Percentiles rank a stretch among this genome's conserved stretches.
Conservation (phyloP, 208 protist genomes). For the Leishmania lainsoni region DNA sequence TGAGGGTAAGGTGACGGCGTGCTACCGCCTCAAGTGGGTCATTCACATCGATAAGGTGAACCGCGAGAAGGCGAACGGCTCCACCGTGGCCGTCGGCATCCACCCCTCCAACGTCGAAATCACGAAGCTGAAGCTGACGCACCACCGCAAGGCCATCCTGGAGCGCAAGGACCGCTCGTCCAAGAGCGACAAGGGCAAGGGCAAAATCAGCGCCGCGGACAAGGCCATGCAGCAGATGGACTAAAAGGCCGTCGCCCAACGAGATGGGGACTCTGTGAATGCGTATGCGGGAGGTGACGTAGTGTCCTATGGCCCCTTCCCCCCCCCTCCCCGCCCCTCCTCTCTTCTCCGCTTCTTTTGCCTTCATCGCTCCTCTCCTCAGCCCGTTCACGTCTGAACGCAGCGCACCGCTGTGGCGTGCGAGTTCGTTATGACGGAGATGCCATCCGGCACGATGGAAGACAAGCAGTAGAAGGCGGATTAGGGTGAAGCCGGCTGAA, state of each 20-base stretch:
- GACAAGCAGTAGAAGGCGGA: background rate
- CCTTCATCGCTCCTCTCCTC: background rate
- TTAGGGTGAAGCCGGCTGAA: background rate
- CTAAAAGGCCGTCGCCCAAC: conserved; percentile 37
- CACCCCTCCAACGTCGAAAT: conserved; percentile 99
- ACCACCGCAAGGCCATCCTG: conserved; percentile 97
- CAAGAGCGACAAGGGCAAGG: conserved; percentile 93
- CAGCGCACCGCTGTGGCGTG: background rate
- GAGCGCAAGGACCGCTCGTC: conserved; percentile 92
- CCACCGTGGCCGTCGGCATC: conserved; percentile 94
- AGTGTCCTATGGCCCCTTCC: background rate
- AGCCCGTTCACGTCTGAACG: background rate
- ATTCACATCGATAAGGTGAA: conserved; percentile 99
- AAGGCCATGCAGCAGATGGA: conserved; percentile 95
- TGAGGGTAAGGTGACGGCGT: conserved; percentile 96
- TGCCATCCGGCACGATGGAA: background rate
- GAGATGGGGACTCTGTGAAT: background rate
- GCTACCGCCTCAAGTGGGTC: conserved; percentile 99
- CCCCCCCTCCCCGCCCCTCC: background rate
- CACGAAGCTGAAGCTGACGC: conserved; percentile 99
- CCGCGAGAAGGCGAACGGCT: conserved; percentile 97
- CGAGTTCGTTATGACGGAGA: background rate
- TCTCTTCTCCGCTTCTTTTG: background rate
- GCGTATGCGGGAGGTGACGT: background rate
- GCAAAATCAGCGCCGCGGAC: conserved; percentile 89